Evolutionary conservation across 2,329 filamentous ascomycete genomes (phyloP).

Genomic region (Penicillium sp.): DNA sequence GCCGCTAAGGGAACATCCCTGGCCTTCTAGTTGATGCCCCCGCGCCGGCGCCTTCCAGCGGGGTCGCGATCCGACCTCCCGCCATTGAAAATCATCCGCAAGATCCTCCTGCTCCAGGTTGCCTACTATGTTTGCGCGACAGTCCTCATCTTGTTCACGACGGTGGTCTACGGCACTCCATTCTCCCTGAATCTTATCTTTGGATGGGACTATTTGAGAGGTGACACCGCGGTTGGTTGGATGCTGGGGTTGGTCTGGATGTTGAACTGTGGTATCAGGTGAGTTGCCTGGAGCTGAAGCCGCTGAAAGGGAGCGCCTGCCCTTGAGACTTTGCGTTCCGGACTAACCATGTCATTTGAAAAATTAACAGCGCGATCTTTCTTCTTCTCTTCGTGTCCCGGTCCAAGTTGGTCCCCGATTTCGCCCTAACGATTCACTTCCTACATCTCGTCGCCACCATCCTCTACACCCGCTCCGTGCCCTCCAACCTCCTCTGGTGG

Average conservation of each 20-base stretch:
- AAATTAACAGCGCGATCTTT: conserved; percentile 69
- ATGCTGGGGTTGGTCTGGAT: conserved; percentile 69
- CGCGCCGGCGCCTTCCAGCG: conserved; percentile 62
- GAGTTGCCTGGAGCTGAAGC: conserved; percentile 31
- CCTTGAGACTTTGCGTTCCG: background rate
- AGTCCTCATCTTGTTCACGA: conserved; percentile 67
- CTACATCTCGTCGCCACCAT: conserved; percentile 77
- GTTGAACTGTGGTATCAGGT: conserved; percentile 66
- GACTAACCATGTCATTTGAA: conserved; percentile 2
- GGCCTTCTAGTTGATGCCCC: conserved; percentile 37
- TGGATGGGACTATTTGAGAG: conserved; percentile 64
- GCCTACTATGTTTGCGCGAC: conserved; percentile 66
- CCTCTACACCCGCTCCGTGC: conserved; percentile 75
- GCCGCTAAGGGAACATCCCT: conserved; percentile 6
- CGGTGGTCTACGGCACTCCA: conserved; percentile 63
- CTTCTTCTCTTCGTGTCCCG: conserved; percentile 82
- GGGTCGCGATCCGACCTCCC: conserved; percentile 68
- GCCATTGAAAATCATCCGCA: conserved; percentile 66
- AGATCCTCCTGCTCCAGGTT: conserved; percentile 66
- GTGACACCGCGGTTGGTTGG: conserved; percentile 71
- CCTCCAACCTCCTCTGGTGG: conserved; percentile 87
- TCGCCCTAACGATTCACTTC: conserved; percentile 84
- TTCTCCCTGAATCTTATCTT: conserved; percentile 63
- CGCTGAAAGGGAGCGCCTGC: background rate
- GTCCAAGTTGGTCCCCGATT: conserved; percentile 93